Conservation (phyloP, 23 red algal genomes). For the Cyanidium caldarium region DNA sequence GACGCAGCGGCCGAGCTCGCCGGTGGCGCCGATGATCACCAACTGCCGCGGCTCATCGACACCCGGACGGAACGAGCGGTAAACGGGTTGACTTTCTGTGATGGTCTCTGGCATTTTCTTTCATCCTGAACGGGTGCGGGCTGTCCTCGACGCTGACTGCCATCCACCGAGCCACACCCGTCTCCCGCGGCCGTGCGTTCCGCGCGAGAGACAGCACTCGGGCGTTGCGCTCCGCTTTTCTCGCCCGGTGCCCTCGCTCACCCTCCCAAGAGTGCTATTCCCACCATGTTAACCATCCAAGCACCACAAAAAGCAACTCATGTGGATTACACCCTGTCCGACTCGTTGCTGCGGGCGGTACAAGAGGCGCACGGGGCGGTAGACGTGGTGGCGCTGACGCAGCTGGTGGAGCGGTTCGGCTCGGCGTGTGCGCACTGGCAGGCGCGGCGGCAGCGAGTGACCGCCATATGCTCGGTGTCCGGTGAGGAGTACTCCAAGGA, state of each 20-base stretch:
- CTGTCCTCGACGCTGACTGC: no score
- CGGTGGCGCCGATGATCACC: slow-evolving; percentile 59
- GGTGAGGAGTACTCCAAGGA: neutral
- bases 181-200: no score
- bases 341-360: neutral
- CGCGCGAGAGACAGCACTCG: no score
- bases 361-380: neutral
- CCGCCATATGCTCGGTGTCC: neutral
- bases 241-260: no score
- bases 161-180: no score
- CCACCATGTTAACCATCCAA: neutral
- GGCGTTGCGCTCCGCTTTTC: no score
- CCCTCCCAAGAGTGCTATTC: no score
- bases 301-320: neutral
- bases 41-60: neutral
- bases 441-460: neutral
- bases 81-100: no score
- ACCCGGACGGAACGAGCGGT: no score
- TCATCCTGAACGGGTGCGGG: no score
- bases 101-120: no score
- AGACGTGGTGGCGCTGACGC: neutral
- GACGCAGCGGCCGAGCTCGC: slow-evolving; percentile 51
- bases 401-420: neutral
- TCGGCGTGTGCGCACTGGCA: neutral
- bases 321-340: neutral